These are phyloP conservation scores for Vickermania ingenoplastis DNA, from an alignment of 208 protist genomes.

Conservation along the genomic window DNA sequence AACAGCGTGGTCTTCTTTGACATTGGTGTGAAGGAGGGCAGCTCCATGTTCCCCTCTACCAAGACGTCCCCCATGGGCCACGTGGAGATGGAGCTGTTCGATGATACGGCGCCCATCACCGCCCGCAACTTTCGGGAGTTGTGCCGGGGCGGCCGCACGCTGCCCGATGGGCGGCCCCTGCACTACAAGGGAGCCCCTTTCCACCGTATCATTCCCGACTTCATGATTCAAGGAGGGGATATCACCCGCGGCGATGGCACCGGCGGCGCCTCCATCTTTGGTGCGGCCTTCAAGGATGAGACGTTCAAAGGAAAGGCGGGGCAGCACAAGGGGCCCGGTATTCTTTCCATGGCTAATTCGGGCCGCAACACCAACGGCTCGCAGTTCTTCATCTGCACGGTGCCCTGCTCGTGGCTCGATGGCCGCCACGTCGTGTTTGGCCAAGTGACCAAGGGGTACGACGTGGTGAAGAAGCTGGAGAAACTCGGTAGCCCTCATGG, in stretches of 20 bases:
- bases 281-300: constrained; percentile 91
- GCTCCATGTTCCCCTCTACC: constrained; percentile 41
- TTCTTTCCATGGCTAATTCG: constrained; percentile 91
- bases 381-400: constrained; percentile 91
- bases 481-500: constrained; percentile 55
- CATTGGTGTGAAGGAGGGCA: constrained; percentile 27
- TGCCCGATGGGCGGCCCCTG: constrained; percentile 81
- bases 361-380: constrained; percentile 89
- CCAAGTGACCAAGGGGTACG: constrained; percentile 75
- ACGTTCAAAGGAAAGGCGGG: constrained; percentile 89
- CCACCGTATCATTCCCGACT: constrained; percentile 92
- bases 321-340: constrained; percentile 64
- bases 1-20: constrained; percentile 87
- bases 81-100: constrained; percentile 92
- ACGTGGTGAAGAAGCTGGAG: constrained; percentile 75
- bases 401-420: constrained; percentile 81
- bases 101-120: constrained; percentile 91
- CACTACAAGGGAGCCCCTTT: constrained; percentile 89
- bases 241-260: constrained; percentile 91
- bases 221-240: constrained; percentile 95
- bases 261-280: constrained; percentile 92
- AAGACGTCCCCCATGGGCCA: constrained; percentile 58
- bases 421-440: constrained; percentile 96
- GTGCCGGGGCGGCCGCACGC: constrained; percentile 41
- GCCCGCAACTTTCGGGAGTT: constrained; percentile 82